Conservation (phyloP, 2,329 filamentous ascomycete species). For the Penicillium sp. region DNA sequence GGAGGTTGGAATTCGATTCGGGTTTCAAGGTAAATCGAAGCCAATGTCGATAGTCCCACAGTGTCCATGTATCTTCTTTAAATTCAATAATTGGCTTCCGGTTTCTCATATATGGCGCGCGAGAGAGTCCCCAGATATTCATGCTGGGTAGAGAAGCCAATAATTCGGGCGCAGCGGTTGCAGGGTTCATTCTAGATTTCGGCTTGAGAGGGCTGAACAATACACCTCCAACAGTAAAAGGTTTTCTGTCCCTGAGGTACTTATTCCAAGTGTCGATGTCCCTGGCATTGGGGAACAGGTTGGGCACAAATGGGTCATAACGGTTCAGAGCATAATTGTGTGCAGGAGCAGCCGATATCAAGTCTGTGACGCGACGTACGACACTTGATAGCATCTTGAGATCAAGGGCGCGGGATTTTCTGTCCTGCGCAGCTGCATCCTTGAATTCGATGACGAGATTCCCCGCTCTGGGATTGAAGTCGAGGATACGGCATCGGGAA, state of each 20-base stretch:
- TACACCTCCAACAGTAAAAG: conserved; percentile 50
- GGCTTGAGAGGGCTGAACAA: conserved; percentile 44
- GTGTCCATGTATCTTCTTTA: conserved; percentile 25
- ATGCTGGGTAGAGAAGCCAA: neutral
- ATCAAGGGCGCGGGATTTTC: conserved; percentile 37
- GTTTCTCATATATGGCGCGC: conserved; percentile 37
- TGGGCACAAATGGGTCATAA: conserved; percentile 40
- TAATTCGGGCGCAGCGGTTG: neutral
- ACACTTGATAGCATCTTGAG: conserved; percentile 19
- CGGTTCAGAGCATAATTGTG: conserved; percentile 44
- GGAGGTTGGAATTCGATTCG: neutral
- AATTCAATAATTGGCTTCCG: conserved; percentile 16
- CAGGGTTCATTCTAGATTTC: neutral
- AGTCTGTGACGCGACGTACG: conserved; percentile 48
- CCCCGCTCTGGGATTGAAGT: conserved; percentile 35
- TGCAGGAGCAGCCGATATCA: conserved; percentile 47
- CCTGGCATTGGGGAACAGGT: conserved; percentile 39
- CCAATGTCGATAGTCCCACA: conserved; percentile 60
- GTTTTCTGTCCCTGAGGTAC: conserved; percentile 34
- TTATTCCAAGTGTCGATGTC: neutral
- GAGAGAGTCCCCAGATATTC: conserved; percentile 39
- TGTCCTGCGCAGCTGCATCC: conserved; percentile 4
- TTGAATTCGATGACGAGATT: conserved; percentile 33
- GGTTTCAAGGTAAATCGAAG: conserved; percentile 44
- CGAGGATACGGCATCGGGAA: conserved; percentile 27